Percentiles rank a stretch among this genome's conserved stretches.
phyloP scores from a whole-genome alignment of 352 stramenopile genomes.

The Globisporangium echinulatum region DNA sequence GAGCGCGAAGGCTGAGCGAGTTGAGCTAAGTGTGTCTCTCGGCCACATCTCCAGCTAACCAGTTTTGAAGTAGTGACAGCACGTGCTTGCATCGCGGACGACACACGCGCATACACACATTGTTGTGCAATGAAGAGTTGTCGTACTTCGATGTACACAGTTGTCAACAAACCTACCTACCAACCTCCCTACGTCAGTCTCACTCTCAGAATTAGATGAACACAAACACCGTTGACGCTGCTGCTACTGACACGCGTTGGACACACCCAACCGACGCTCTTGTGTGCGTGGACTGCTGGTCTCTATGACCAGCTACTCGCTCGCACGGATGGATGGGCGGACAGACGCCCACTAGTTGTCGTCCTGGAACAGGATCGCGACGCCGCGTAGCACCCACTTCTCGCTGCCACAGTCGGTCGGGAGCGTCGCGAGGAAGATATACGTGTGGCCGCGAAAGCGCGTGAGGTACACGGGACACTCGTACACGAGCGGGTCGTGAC shows the following conservation, averaged over 20 bases:
- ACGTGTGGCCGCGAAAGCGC: constrained; percentile 94
- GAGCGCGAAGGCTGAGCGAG: constrained; percentile 14
- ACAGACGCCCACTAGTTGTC: constrained; percentile 73
- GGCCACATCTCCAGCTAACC: background rate
- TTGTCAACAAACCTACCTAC: background rate
- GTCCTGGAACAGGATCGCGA: constrained; percentile 93
- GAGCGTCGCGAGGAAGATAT: constrained; percentile 95
- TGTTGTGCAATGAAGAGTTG: background rate
- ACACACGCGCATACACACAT: too few relatives aligned
- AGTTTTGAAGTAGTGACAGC: background rate
- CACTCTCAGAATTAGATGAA: background rate
- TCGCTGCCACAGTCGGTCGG: constrained; percentile 86
- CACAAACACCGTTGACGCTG: too few relatives aligned
- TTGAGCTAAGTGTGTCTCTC: background rate
- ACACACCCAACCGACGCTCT: too few relatives aligned
- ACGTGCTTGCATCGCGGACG: too few relatives aligned
- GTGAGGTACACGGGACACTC: constrained; percentile 97
- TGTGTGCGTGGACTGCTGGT: too few relatives aligned
- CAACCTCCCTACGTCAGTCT: background rate
- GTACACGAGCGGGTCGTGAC: constrained; percentile 90
- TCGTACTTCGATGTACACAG: too few relatives aligned
- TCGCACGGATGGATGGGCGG: background rate
- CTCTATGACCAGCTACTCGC: background rate
- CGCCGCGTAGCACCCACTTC: constrained; percentile 94
- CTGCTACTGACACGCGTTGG: too few relatives aligned